Evolutionary conservation across 768 basidiomycete species (phyloP), one percentile per base, ranked within the genome.

Genomic region (Suillus fuscotomentosus): DNA sequence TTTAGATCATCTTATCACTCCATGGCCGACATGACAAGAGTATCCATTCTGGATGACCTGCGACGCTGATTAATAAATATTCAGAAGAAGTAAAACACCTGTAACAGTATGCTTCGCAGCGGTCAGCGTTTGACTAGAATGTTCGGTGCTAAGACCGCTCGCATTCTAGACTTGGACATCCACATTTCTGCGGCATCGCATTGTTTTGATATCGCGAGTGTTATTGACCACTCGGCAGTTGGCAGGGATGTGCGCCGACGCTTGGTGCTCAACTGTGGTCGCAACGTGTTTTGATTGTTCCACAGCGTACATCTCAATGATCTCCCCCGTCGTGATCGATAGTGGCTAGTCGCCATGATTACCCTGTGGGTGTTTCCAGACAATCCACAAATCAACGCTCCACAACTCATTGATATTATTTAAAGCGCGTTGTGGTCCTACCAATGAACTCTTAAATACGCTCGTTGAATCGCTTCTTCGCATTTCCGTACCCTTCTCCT

Each of bases 11-110:
- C 13, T 48, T 14, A 24, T 48, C 22, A 11, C n/a, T 47, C 2
- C 45, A n/a, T 4, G 45, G 13, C 6, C 47, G 14, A 14, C 24
- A 6, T 7, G 47, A 48, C 47, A 48, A 22, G 47, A 48, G 2
- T 14, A 48, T 5, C 5, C 6, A 24, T 24, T 24, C 48, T 48
- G 48, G 14, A 13, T 22, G 48, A 11, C 22, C 48, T 5, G n/a
- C 88, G 39, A 50, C 48, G 24, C 22, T 24, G 2, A 15, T 14
- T 0, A 24, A 50, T 24, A 24, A 10, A 47, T 47, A 47, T 22
- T 7, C 6, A 15, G 48, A 24, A 24, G 48, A 24, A 24, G 13
- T 24, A 14, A 51, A 27, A 51, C 24, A 1, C 7, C 24, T 27
- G 22, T 14, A 14, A 24, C 22, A 48, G 13, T 2, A 24, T 13